Conservation (phyloP, 2,329 filamentous ascomycete species). For the Aspergillus melleus region DNA sequence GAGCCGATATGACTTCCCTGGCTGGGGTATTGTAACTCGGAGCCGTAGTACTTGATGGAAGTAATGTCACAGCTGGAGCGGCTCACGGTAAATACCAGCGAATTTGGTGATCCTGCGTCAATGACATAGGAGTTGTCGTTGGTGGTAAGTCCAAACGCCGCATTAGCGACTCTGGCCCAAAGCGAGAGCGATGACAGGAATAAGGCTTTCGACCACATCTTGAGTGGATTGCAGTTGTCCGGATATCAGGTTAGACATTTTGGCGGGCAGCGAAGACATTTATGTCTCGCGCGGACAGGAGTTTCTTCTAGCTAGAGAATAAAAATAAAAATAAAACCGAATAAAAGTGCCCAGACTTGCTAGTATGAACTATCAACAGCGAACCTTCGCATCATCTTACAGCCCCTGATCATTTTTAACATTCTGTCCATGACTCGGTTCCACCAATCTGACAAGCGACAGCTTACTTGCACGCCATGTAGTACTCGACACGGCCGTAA, state of each 20-base stretch:
- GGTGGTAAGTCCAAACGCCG: constrained; percentile 31
- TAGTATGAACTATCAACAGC: not conserved
- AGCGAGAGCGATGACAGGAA: constrained; percentile 21
- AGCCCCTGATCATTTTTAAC: constrained; percentile 8
- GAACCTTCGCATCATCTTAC: constrained; percentile 3
- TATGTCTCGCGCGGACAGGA: not conserved
- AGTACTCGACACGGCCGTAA: no score
- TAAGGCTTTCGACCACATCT: constrained; percentile 21
- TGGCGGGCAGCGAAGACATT: not conserved
- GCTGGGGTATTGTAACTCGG: constrained; percentile 57
- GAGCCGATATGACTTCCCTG: constrained; percentile 59
- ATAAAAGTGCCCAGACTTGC: not conserved
- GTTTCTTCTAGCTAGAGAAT: not conserved
- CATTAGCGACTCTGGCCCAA: constrained; percentile 22
- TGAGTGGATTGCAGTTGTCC: not conserved
- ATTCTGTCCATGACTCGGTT: constrained; percentile 6
- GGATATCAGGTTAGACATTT: not conserved
- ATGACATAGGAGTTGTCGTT: constrained; percentile 40
- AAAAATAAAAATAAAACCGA: not conserved
- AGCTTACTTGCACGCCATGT: not conserved
- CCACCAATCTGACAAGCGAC: constrained; percentile 11
- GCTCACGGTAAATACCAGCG: constrained; percentile 54
- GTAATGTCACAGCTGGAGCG: constrained; percentile 62
- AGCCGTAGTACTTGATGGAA: constrained; percentile 60
- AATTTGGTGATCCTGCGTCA: constrained; percentile 51